A percentile compares a stretch with the other conserved stretches of the same genome.
phyloP scores from a whole-genome alignment of 768 basidiomycete genomes.

The Strobilomyces confusus region DNA sequence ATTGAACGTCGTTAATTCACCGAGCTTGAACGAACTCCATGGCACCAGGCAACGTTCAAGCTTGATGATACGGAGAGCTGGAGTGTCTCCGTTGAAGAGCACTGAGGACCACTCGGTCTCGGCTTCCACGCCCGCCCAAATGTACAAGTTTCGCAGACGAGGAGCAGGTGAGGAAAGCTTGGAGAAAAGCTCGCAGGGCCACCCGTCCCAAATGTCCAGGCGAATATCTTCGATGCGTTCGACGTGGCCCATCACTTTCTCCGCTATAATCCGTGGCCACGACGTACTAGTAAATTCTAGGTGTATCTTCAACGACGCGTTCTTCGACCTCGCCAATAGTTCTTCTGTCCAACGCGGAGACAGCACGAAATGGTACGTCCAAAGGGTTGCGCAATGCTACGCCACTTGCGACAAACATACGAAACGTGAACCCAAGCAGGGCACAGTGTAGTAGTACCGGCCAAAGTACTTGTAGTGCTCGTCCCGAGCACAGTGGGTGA shows the following conservation, averaged over 20 bases:
- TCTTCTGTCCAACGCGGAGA: constrained; percentile 36
- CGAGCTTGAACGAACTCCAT: background rate
- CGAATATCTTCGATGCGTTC: constrained; percentile 1
- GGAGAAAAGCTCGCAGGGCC: background rate
- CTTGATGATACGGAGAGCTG: background rate
- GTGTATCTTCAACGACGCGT: too few species aligned
- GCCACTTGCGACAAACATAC: too few species aligned
- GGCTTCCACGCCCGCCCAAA: background rate
- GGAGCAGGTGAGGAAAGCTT: background rate
- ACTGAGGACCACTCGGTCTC: too few species aligned
- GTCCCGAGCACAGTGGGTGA: too few species aligned
- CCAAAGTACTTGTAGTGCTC: background rate
- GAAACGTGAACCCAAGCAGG: constrained; percentile 11
- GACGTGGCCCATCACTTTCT: background rate
- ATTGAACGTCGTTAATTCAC: constrained; percentile 33
- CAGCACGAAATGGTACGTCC: too few species aligned
- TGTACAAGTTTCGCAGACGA: too few species aligned
- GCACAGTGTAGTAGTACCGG: background rate
- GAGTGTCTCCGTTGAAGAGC: background rate
- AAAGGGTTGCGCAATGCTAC: too few species aligned
- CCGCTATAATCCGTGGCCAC: background rate
- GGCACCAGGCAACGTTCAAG: background rate
- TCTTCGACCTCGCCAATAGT: constrained; percentile 43
- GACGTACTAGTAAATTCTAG: background rate
- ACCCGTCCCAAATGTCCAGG: background rate